phyloP scores from a whole-genome alignment of 805 yeast genomes.

The Hanseniaspora jakobsenii region DNA sequence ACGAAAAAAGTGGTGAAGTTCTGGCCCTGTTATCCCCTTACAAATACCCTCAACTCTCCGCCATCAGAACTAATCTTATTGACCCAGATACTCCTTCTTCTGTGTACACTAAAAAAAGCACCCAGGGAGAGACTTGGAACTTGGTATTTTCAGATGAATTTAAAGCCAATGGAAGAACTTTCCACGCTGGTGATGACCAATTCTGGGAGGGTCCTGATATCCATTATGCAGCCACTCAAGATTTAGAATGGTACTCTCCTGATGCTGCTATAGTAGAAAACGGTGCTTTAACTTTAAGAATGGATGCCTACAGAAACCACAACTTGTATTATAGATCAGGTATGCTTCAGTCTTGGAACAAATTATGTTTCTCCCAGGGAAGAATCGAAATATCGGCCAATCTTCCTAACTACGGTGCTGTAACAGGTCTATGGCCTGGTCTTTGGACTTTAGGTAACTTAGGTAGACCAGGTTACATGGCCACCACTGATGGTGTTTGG shows the following conservation, averaged over 20 bases:
- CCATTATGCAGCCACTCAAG: constrained; percentile 76
- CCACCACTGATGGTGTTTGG: constrained; percentile 89
- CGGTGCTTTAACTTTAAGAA: constrained; percentile 54
- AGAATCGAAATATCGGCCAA: constrained; percentile 60
- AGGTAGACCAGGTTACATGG: constrained; percentile 81
- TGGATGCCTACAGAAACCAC: constrained; percentile 79
- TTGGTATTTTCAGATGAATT: constrained; percentile 87
- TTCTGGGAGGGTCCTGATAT: constrained; percentile 78
- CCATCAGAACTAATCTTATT: constrained; percentile 40
- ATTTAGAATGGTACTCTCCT: constrained; percentile 91
- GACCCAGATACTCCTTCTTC: constrained; percentile 52
- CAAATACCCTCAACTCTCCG: constrained; percentile 39
- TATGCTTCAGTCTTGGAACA: constrained; percentile 88
- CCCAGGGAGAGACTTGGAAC: constrained; percentile 55
- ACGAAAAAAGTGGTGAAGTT: constrained; percentile 19
- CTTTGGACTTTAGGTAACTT: constrained; percentile 88
- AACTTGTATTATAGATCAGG: constrained; percentile 74
- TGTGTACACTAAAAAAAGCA: constrained; percentile 40
- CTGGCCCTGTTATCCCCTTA: constrained; percentile 37
- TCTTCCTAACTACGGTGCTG: constrained; percentile 66
- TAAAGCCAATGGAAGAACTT: constrained; percentile 78
- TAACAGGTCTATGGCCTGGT: constrained; percentile 92
- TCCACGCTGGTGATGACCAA: constrained; percentile 83
- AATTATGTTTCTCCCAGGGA: constrained; percentile 81
- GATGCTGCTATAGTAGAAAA: constrained; percentile 70